Base-by-base conservation (phyloP, 257 asterid species). In the Cinchona pubescens region DNA sequence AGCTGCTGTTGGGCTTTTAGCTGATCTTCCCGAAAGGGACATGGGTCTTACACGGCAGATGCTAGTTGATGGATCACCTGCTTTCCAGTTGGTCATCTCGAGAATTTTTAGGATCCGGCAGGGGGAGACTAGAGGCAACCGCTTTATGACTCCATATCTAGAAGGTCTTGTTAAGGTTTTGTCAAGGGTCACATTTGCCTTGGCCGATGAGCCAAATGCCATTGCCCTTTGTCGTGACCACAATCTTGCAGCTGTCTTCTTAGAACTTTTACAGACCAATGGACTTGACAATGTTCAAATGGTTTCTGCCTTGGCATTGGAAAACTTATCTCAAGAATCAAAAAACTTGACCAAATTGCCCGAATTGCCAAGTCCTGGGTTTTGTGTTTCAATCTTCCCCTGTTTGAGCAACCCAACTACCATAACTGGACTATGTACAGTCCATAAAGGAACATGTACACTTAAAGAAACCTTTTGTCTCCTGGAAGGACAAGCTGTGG, bases 111-210 rank as follows among this genome's bases (percentile, higher is more conserved):
- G 92, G 43, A 87, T 94, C 79, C 87, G 96, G 21, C 95, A 88
- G 49, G 90, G 97, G 70, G 97, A 87, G 85, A 90, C 85, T 5
- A 86, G 96, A 82, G 96, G 92, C 32, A 76, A 67, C 78, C 96
- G 97, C 48, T 94, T 92, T 61, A 79, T 90, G 87, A 94, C 96
- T 4, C 99, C 97, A 0, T 94, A 88, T 82, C 75, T 89, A 27
- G 99, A 92, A 79, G 99, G 99, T 71, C 97, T 94, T 1, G 97
- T 94, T 23, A 90, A 87, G 82, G 95, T 92, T 80, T 96, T 94
- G 16, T 72, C 96, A 14, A 86, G 99, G 74, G 79, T 94, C 76
- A 90, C 97, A 7, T 94, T 86, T 42, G 83, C 88, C 69, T 73
- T 92, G 71, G 83, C 87, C 10, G 88, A 84, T n/a, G 96, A 84